These are phyloP conservation scores for Penicillium tannophilum DNA, from an alignment of 495 filamentous ascomycete species.

Conservation along the genomic window DNA sequence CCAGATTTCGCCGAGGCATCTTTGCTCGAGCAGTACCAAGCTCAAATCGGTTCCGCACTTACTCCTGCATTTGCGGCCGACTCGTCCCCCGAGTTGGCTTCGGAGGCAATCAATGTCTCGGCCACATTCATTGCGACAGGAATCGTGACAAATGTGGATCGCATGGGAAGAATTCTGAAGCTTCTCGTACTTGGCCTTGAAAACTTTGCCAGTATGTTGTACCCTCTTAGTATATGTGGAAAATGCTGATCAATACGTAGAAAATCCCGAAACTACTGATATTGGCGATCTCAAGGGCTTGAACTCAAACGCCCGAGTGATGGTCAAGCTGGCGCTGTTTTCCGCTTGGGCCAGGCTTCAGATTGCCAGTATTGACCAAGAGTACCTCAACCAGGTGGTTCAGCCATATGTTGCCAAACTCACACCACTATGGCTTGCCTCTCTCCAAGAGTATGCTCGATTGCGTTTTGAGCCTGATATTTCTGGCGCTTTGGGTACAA, in stretches of 20 bases:
- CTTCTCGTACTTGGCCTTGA: slow-evolving; percentile 89
- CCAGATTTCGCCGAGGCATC: slow-evolving; percentile 96
- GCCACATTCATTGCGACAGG: slow-evolving; percentile 95
- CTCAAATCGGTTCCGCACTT: slow-evolving; percentile 94
- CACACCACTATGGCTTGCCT: slow-evolving; percentile 91
- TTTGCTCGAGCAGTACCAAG: slow-evolving; percentile 95
- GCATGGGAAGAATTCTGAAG: slow-evolving; percentile 96
- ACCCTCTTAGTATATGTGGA: not conserved
- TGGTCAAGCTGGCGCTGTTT: slow-evolving; percentile 96
- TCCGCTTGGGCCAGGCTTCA: slow-evolving; percentile 99
- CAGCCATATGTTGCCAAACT: slow-evolving; percentile 87
- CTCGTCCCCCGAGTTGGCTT: slow-evolving; percentile 91
- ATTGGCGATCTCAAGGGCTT: slow-evolving; percentile 94
- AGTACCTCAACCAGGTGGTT: slow-evolving; percentile 84
- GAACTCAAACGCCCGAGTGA: slow-evolving; percentile 94
- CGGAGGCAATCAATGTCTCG: slow-evolving; percentile 96
- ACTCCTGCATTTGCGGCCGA: slow-evolving; percentile 95
- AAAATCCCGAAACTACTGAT: slow-evolving; percentile 74
- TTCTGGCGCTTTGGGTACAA: slow-evolving; percentile 78
- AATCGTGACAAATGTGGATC: slow-evolving; percentile 95
- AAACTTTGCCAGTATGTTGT: slow-evolving; percentile 67
- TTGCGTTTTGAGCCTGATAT: slow-evolving; percentile 96
- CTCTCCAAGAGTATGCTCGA: slow-evolving; percentile 89
- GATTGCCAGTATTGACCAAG: slow-evolving; percentile 91
- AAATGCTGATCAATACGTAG: not conserved